phyloP scores from a whole-genome alignment of 345 rosid genomes.

The Lagerstroemia speciosa region DNA sequence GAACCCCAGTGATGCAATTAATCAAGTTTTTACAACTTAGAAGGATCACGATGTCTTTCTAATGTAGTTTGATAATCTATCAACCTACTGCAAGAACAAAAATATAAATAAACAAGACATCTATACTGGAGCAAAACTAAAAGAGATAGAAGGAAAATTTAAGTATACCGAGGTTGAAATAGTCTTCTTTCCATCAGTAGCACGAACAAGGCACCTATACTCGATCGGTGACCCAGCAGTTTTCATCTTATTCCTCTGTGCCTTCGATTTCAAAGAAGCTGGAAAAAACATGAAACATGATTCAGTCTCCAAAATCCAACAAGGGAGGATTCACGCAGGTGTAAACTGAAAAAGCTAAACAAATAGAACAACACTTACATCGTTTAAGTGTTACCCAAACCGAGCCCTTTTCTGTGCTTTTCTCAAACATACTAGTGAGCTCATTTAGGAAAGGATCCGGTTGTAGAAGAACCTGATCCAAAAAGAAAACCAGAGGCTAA shows the following conservation, averaged over 20 bases:
- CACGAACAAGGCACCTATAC: slow-evolving; percentile 82
- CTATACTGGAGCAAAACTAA: not conserved
- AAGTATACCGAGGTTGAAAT: slow-evolving; percentile 69
- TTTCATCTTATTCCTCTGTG: slow-evolving; percentile 59
- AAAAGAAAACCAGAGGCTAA: not conserved
- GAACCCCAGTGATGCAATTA: not conserved
- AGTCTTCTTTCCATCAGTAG: slow-evolving; percentile 73
- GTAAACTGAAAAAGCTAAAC: not conserved
- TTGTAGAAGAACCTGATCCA: slow-evolving; percentile 55
- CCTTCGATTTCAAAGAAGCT: slow-evolving; percentile 83
- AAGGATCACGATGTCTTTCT: not conserved
- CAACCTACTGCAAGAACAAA: not conserved
- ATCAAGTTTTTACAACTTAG: not conserved
- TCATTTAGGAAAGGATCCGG: slow-evolving; percentile 88
- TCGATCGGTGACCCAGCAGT: slow-evolving; percentile 55
- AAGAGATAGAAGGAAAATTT: slow-evolving; percentile 1
- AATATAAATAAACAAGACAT: not conserved
- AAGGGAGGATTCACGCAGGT: not conserved
- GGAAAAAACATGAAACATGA: slow-evolving; percentile 8
- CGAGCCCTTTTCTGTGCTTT: slow-evolving; percentile 64
- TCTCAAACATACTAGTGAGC: slow-evolving; percentile 82
- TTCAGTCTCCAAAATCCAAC: not conserved
- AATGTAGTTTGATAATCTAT: not conserved
- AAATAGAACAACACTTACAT: slow-evolving; percentile 33
- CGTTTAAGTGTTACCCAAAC: slow-evolving; percentile 95